Evolutionary conservation across 208 protist species (phyloP).

Genomic region (Porcisia deanei): DNA sequence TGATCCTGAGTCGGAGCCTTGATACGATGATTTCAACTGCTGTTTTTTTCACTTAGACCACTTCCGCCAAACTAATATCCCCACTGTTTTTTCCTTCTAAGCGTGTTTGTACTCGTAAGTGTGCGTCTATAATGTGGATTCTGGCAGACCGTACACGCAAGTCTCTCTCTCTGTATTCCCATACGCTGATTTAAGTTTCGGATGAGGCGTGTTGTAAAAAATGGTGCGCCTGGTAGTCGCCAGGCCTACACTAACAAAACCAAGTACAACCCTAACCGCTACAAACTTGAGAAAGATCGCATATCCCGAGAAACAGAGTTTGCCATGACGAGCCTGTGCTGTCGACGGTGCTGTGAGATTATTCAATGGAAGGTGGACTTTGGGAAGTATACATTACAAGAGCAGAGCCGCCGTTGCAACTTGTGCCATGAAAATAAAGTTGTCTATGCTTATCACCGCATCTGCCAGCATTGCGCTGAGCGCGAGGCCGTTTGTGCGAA

Average conservation of each 20-base stretch:
- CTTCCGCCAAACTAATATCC: not conserved
- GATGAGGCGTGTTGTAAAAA: conserved; percentile 51
- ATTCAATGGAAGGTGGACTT: conserved; percentile 91
- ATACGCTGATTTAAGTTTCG: not conserved
- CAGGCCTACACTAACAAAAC: conserved; percentile 72
- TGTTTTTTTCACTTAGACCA: not conserved
- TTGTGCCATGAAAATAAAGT: conserved; percentile 63
- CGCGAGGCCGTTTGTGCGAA: conserved; percentile 65
- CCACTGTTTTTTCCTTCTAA: not conserved
- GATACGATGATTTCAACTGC: not conserved
- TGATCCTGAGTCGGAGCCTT: not conserved
- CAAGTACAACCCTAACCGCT: conserved; percentile 82
- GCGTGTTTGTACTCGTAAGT: not conserved
- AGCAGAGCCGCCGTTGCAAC: conserved; percentile 71
- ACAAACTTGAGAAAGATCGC: conserved; percentile 77
- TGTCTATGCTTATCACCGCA: conserved; percentile 70
- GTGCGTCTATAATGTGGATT: not conserved
- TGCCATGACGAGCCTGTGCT: conserved; percentile 80
- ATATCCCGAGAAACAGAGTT: conserved; percentile 35
- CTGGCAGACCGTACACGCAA: not conserved
- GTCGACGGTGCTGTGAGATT: conserved; percentile 82
- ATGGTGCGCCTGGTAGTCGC: conserved; percentile 39
- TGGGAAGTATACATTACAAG: conserved; percentile 75
- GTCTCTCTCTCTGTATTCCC: not conserved
- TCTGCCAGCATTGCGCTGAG: conserved; percentile 75